Evolutionary conservation across 331 rosid genomes (phyloP).

Genomic region (Malus hybrid): DNA sequence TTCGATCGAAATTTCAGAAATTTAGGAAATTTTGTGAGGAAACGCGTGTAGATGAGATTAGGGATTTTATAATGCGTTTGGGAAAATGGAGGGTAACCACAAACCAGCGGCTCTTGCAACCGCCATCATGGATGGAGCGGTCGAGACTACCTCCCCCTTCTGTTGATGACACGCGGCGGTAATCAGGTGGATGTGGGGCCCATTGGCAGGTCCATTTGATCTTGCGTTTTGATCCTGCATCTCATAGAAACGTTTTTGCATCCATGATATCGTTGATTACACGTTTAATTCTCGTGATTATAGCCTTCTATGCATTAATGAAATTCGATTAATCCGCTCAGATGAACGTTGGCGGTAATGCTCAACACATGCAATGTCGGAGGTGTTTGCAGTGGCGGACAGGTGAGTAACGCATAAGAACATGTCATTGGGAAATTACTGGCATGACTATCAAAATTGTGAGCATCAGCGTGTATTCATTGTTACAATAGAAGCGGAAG

Average conservation of each 20-base stretch:
- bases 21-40: background rate
- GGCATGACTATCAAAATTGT: too few species aligned
- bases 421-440: rapidly evolving
- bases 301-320: background rate
- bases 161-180: background rate
- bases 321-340: background rate
- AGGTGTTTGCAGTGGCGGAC: too few species aligned
- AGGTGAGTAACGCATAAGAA: too few species aligned
- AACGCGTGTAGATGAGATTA: background rate
- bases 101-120: background rate
- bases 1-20: background rate
- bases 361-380: too few species aligned
- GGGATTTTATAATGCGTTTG: background rate
- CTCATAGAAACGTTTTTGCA: background rate
- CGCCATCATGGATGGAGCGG: background rate
- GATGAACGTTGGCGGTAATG: too few species aligned
- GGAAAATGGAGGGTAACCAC: background rate
- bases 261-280: background rate
- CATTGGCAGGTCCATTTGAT: background rate
- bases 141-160: background rate
- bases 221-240: background rate
- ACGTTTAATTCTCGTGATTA: background rate
- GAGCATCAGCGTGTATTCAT: too few species aligned
- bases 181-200: background rate
- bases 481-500: too few species aligned